Evolutionary conservation across 1,139 yeast species (phyloP).

Genomic region (Suzukiozyma palmioleophila): DNA sequence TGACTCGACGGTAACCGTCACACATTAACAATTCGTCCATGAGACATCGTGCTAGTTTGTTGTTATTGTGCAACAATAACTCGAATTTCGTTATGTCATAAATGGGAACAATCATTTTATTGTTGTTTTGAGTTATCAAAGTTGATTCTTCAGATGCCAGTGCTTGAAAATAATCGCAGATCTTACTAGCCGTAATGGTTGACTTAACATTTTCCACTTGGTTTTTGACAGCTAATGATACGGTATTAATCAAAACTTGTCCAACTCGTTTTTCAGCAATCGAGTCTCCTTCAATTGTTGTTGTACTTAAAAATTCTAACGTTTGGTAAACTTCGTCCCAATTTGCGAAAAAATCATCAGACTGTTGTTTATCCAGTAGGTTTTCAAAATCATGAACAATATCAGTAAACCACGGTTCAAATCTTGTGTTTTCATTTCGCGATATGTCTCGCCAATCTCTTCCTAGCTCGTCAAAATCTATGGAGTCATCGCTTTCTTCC

Average conservation of each 20-base stretch:
- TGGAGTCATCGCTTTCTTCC: constrained; percentile 7
- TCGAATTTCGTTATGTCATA: constrained; percentile 42
- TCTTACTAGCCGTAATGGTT: constrained; percentile 43
- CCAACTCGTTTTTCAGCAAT: constrained; percentile 31
- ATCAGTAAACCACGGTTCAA: constrained; percentile 16
- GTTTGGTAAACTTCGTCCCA: constrained; percentile 28
- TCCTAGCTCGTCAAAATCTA: constrained; percentile 55
- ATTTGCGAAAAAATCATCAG: constrained; percentile 23
- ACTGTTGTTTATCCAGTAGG: constrained; percentile 12
- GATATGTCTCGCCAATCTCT: constrained; percentile 71
- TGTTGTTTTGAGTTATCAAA: constrained; percentile 21
- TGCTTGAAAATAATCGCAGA: constrained; percentile 43
- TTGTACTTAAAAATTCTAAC: constrained; percentile 24
- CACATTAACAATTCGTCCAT: constrained; percentile 70
- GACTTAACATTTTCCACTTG: constrained; percentile 13
- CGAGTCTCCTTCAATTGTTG: constrained; percentile 22
- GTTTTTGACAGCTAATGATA: constrained; percentile 49
- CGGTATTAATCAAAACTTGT: constrained; percentile 40
- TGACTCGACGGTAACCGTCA: constrained; percentile 51
- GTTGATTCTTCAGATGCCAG: constrained; percentile 26
- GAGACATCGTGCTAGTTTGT: constrained; percentile 47
- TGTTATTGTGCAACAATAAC: constrained; percentile 29
- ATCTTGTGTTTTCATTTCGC: constrained; percentile 45
- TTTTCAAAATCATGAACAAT: constrained; percentile 13
- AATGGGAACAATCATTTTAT: constrained; percentile 33